These are phyloP conservation scores for Trichoderma polysporum DNA, from an alignment of 2,329 filamentous ascomycete species.

Conservation along the genomic window DNA sequence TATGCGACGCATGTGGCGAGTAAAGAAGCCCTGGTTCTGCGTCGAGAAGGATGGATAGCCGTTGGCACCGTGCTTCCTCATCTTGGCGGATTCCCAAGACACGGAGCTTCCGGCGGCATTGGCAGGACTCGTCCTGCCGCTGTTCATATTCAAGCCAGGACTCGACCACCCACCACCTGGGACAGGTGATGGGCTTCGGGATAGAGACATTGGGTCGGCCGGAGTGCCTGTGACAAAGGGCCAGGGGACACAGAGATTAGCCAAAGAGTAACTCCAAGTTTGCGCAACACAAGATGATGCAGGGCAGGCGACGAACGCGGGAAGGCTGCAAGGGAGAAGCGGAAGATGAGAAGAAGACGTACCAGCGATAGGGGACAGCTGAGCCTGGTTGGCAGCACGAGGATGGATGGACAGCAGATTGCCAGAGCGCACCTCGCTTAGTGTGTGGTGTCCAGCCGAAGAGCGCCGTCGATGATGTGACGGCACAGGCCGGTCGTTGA, in stretches of 20 bases:
- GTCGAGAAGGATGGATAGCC: conserved; percentile 78
- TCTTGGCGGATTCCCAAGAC: conserved; percentile 81
- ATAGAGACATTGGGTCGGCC: conserved; percentile 71
- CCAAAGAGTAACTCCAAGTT: conserved; percentile 19
- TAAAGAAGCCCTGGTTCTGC: conserved; percentile 83
- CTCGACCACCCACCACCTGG: conserved; percentile 87
- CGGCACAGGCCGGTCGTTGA: conserved; percentile 48
- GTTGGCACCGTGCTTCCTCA: conserved; percentile 69
- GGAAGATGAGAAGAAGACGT: conserved; percentile 35
- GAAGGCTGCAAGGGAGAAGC: background rate
- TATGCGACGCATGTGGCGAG: conserved; percentile 76
- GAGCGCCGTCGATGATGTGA: conserved; percentile 53
- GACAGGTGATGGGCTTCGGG: conserved; percentile 82
- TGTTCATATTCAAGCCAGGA: conserved; percentile 72
- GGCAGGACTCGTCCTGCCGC: conserved; percentile 67
- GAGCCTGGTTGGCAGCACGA: conserved; percentile 31
- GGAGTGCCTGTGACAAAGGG: conserved; percentile 49
- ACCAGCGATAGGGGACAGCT: conserved; percentile 58
- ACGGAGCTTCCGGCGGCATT: conserved; percentile 58
- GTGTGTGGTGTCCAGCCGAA: conserved; percentile 38
- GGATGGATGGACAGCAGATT: conserved; percentile 35
- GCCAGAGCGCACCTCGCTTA: conserved; percentile 34
- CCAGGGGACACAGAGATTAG: conserved; percentile 31
- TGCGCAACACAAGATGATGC: conserved; percentile 24
- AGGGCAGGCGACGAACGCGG: conserved; percentile 15